phyloP scores from a whole-genome alignment of 108 stramenopile genomes.

The Seminavis robusta region DNA sequence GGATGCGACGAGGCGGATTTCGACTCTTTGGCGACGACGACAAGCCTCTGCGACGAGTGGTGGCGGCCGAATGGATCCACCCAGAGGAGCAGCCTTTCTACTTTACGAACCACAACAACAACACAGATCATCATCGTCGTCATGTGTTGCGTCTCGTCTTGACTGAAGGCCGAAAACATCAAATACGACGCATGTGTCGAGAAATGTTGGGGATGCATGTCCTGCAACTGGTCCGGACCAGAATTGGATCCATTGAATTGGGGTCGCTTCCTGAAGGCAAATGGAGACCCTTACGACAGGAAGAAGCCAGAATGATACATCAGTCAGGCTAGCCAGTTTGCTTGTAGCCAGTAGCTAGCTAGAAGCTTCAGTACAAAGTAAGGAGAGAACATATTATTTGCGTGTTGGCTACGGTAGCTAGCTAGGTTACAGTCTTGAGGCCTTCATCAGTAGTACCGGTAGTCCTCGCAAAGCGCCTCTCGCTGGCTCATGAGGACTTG shows the following conservation, averaged over 20 bases:
- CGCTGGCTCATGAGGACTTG: too few relatives aligned
- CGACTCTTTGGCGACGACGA: constrained; percentile 33
- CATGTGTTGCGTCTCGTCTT: constrained; percentile 65
- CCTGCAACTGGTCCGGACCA: constrained; percentile 37
- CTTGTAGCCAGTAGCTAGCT: too few relatives aligned
- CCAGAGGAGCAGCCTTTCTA: constrained; percentile 6
- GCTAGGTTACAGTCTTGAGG: too few relatives aligned
- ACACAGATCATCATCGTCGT: background rate
- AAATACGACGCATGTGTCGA: constrained; percentile 74
- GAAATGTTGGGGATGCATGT: constrained; percentile 72
- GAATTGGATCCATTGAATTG: constrained; percentile 62
- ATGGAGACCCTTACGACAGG: too few relatives aligned
- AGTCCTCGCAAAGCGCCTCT: too few relatives aligned
- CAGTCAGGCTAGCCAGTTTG: too few relatives aligned
- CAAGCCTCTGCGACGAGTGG: constrained; percentile 47
- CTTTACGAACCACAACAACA: background rate
- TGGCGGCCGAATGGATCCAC: constrained; percentile 52
- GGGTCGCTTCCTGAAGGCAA: constrained; percentile 47
- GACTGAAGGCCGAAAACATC: constrained; percentile 70
- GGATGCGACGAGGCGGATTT: constrained; percentile 36
- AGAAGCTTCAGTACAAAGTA: too few relatives aligned
- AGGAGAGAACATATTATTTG: too few relatives aligned
- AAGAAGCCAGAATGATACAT: too few relatives aligned
- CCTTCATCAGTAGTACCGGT: too few relatives aligned
- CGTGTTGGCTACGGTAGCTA: too few relatives aligned